These are phyloP conservation scores for Gossypium trilobum DNA, from an alignment of 441 rosid genomes.

Conservation along the genomic window DNA sequence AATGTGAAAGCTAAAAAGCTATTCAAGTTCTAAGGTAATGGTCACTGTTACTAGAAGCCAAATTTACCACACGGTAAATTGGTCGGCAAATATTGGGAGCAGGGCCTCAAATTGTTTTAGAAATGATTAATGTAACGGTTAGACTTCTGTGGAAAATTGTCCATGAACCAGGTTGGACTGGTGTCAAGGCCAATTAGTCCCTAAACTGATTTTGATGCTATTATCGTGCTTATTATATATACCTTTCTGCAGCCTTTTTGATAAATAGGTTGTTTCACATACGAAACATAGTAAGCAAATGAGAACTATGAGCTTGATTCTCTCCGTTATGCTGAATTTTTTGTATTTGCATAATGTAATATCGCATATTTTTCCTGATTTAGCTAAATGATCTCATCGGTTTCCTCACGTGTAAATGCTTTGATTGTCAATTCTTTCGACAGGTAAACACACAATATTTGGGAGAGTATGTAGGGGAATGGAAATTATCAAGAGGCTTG, in stretches of 20 bases:
- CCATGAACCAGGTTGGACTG: not conserved
- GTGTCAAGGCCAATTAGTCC: not conserved
- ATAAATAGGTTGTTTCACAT: not conserved
- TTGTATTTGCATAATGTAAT: not conserved
- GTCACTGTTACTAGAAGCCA: not conserved
- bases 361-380: not conserved
- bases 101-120: not conserved
- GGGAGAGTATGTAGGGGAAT: slow-evolving; percentile 85
- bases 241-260: not conserved
- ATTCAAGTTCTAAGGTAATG: not conserved
- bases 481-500: slow-evolving; percentile 94
- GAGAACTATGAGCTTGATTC: not conserved
- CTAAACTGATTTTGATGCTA: too few relatives aligned
- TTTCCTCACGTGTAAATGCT: not conserved
- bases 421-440: not conserved
- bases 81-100: not conserved
- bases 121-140: not conserved
- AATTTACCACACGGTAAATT: not conserved
- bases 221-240: not conserved
- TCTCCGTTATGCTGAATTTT: not conserved
- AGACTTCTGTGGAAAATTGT: not conserved
- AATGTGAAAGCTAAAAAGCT: not conserved
- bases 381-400: not conserved
- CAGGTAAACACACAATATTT: slow-evolving; percentile 95
- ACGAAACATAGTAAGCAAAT: not conserved